phyloP scores from a whole-genome alignment of 768 basidiomycete genomes.

The Artomyces pyxidatus region DNA sequence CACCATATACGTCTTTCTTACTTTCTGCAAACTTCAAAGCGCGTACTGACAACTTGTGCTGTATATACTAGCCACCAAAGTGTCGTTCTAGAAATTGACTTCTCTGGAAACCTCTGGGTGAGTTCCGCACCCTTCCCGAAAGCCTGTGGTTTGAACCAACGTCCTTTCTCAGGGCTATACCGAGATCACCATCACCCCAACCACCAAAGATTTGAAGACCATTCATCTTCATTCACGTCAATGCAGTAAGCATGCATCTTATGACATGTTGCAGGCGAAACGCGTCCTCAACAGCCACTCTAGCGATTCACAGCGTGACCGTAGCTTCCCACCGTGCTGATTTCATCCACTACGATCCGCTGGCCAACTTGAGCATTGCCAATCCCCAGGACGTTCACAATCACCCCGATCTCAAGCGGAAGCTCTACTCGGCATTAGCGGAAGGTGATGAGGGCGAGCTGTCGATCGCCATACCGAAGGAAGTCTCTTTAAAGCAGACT shows the following conservation, averaged over 20 bases:
- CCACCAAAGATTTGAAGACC: constrained; percentile 67
- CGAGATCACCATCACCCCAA: constrained; percentile 83
- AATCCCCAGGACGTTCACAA: constrained; percentile 74
- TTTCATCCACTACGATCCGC: constrained; percentile 72
- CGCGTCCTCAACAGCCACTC: constrained; percentile 17
- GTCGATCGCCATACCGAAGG: constrained; percentile 77
- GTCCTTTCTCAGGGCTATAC: constrained; percentile 70
- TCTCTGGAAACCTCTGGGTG: constrained; percentile 81
- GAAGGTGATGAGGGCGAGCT: constrained; percentile 94
- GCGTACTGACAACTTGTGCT: constrained; percentile 38
- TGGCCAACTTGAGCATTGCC: constrained; percentile 54
- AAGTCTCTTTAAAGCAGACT: constrained; percentile 57
- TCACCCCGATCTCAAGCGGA: constrained; percentile 90
- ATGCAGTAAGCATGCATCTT: constrained; percentile 51
- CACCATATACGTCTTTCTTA: constrained; percentile 70
- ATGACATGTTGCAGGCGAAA: neutral
- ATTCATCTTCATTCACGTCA: constrained; percentile 86
- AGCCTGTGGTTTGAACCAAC: constrained; percentile 9
- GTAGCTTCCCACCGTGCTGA: constrained; percentile 67
- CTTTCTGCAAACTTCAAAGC: constrained; percentile 11
- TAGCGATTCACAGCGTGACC: constrained; percentile 68
- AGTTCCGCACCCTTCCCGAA: constrained; percentile 23
- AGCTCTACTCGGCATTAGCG: constrained; percentile 81
- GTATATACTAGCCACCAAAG: constrained; percentile 92
- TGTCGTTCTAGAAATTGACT: constrained; percentile 90